Evolutionary conservation across 129 eudicot genomes (phyloP).

Genomic region (Kitagawia praeruptora): DNA sequence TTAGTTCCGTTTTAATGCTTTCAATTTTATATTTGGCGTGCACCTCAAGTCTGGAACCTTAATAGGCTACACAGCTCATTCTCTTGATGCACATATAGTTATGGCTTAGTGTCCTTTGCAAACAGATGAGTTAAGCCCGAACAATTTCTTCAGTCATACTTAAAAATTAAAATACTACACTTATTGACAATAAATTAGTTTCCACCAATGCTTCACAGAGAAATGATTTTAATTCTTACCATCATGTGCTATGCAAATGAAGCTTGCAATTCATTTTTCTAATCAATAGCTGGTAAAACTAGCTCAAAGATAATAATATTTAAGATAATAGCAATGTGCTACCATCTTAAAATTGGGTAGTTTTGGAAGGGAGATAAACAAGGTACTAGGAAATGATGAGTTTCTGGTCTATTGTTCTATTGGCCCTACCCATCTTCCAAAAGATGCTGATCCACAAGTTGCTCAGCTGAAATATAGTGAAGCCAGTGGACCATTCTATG

Average conservation of each 20-base stretch:
- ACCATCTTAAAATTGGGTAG: slow-evolving; percentile 9
- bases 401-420: slow-evolving; percentile 11
- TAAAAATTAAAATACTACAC: not conserved
- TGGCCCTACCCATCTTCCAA: slow-evolving; percentile 20
- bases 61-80: not conserved
- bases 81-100: not conserved
- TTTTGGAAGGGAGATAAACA: slow-evolving; percentile 8
- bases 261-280: not conserved
- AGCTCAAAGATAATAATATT: not conserved
- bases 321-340: slow-evolving; percentile 1
- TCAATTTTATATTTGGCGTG: not conserved
- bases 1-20: not conserved
- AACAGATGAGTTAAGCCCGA: not conserved
- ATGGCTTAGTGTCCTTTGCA: slow-evolving; percentile 8
- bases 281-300: not conserved
- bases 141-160: not conserved
- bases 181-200: not conserved
- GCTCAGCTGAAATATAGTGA: slow-evolving; percentile 19
- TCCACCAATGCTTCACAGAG: not conserved
- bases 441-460: slow-evolving; percentile 20
- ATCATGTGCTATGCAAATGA: not conserved
- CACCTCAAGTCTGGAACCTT: not conserved
- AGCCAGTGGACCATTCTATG: slow-evolving; percentile 26
- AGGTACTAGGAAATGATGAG: not conserved
- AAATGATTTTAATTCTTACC: not conserved